Base-by-base conservation (phyloP, 345 rosid genomes). In the Hevea brasiliensis region DNA sequence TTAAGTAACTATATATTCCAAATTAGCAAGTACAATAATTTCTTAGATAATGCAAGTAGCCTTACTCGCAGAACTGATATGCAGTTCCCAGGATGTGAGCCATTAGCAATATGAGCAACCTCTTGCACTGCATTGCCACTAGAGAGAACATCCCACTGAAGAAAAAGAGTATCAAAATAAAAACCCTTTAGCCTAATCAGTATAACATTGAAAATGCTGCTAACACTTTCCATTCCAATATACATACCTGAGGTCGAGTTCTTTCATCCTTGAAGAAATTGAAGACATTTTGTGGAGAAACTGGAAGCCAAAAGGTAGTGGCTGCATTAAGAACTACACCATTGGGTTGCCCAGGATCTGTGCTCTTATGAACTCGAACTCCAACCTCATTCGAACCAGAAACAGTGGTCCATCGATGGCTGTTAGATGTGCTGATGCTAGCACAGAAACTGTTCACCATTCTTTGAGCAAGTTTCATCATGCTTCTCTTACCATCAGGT, bases 391-490 rank as follows among this genome's bases (percentile, higher is more conserved):
- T 85, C 48, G 76, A 21, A 59, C 94, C 92, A 0, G 97, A 83
- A 50, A 91, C 85, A 10, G 92, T 77, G 8, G 90, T 86, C 88
- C 97, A 85, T 37, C 78, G 82, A 32, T 89, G 90, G 80, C 87
- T 85, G 72, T 81, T 89, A 0, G 99, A 92, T 9, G 92, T 86
- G 81, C 97, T 84, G 27, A 91, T 88, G 84, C 99, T 91, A 10
- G 84, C 60, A 68, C 98, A 92, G 80, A 88, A 95, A 77, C 74
- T 95, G 75, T 72, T 89, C 11, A 91, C 85, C 99, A 95, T 95
- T 80, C 97, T 88, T 72, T 91, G 98, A 40, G 94, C 88, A 72
- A 95, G 98, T 79, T 86, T 92, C 99, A 95, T 95, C 97, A 92
- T 86, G 85, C 97, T 89, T 80, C 88, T 81, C 83, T 92, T 95